A percentile compares a stretch with the other conserved stretches of the same genome.
Evolutionary conservation across 2,329 filamentous ascomycete genomes (phyloP).

Genomic region (Orbilia blumenaviensis): DNA sequence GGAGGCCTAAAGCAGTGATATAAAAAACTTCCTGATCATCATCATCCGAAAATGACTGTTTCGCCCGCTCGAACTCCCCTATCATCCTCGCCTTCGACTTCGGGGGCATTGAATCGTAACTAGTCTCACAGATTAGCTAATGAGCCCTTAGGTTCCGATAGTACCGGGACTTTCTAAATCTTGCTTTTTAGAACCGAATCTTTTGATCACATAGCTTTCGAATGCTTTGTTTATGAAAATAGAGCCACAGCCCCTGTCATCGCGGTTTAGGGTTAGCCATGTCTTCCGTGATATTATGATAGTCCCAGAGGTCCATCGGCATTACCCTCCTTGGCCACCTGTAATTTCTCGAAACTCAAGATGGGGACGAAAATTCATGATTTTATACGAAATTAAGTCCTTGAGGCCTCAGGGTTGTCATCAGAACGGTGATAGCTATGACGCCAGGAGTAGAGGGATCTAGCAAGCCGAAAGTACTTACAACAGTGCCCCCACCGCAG

Average conservation of each 20-base stretch:
- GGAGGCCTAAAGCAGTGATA: neutral
- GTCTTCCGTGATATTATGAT: neutral
- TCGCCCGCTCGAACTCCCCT: neutral
- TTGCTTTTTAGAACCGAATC: neutral
- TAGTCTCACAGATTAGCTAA: neutral
- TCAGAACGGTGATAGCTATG: neutral
- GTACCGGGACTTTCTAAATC: neutral
- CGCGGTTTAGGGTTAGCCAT: neutral
- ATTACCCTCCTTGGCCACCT: conserved; percentile 12
- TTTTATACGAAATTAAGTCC: conserved; percentile 22
- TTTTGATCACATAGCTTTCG: conserved; percentile 12
- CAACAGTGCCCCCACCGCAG: conserved; percentile 23
- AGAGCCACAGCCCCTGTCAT: neutral
- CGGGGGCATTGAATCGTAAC: neutral
- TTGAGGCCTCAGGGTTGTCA: neutral
- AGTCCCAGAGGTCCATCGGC: neutral
- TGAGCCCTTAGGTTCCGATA: neutral
- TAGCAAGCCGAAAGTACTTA: neutral
- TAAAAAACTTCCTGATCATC: neutral
- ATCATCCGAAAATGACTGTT: conserved; percentile 8
- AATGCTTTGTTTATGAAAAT: conserved; percentile 30
- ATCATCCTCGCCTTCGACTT: conserved; percentile 18
- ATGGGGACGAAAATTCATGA: conserved; percentile 14
- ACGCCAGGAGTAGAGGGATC: neutral
- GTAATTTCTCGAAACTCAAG: conserved; percentile 12